Conservation (phyloP, 345 rosid genomes). For the Linum usitatissimum region DNA sequence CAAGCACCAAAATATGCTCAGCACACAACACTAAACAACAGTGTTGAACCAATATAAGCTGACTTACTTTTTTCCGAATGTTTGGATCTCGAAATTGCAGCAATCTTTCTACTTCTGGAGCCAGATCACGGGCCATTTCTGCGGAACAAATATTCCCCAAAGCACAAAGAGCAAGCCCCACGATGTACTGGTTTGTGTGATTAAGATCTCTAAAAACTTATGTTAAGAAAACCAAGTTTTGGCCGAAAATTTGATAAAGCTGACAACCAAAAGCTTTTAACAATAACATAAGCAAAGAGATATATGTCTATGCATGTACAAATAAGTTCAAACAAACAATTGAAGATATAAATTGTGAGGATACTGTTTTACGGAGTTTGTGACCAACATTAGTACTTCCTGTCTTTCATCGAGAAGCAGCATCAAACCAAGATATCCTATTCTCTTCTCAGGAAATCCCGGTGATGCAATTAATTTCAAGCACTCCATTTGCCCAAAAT, state of each 20-base stretch:
- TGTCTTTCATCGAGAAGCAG: conserved; percentile 99
- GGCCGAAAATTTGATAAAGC: background rate
- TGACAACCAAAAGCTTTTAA: background rate
- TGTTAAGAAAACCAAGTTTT: conserved; percentile 41
- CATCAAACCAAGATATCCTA: conserved; percentile 97
- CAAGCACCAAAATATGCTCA: background rate
- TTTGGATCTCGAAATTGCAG: conserved; percentile 98
- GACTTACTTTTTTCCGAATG: conserved; percentile 78
- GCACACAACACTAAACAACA: background rate
- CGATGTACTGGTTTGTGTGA: conserved; percentile 90
- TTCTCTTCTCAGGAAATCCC: conserved; percentile 98
- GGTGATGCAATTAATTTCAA: conserved; percentile 89
- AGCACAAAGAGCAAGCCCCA: conserved; percentile 99
- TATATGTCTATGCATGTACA: too few species aligned
- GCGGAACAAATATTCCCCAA: conserved; percentile 97
- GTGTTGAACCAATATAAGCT: conserved; percentile 3
- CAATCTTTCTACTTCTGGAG: conserved; percentile 94
- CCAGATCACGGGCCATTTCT: conserved; percentile 99
- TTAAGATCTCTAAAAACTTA: conserved; percentile 73
- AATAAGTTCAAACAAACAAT: background rate
- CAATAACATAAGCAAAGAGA: background rate
- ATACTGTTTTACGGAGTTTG: conserved; percentile 99
- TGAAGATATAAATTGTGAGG: conserved; percentile 22
- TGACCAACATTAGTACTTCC: conserved; percentile 97
- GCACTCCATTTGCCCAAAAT: conserved; percentile 99